Conservation (phyloP, 1,284 basidiomycete genomes). For the Trametes polyzona region DNA sequence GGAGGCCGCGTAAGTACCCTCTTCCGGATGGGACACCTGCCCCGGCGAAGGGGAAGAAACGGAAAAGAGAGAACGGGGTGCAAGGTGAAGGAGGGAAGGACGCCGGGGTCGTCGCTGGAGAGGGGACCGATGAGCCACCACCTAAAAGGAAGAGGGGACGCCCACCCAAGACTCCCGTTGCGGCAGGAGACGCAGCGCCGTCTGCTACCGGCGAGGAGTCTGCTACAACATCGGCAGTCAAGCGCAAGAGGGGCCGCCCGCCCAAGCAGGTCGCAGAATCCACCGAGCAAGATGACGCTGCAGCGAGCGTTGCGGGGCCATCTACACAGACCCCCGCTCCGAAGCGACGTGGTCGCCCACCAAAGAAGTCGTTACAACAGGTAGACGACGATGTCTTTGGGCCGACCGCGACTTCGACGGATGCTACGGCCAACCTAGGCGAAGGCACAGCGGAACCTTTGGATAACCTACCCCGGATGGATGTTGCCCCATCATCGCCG, state of each 20-base stretch:
- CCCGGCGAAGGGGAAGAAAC: conserved; percentile 27
- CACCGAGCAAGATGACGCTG: conserved; percentile 14
- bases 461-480: background rate
- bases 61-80: conserved; percentile 31
- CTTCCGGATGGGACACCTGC: conserved; percentile 10
- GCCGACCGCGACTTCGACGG: background rate
- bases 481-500: conserved; percentile 7
- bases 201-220: background rate
- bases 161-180: conserved; percentile 34
- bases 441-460: background rate
- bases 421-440: background rate
- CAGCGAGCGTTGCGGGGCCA: background rate
- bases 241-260: conserved; percentile 38
- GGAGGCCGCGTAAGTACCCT: conserved; percentile 30
- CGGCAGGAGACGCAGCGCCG: background rate
- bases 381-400: conserved; percentile 2
- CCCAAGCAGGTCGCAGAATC: conserved; percentile 34
- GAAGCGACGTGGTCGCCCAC: conserved; percentile 31
- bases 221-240: background rate
- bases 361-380: conserved; percentile 12
- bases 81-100: conserved; percentile 16
- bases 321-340: conserved; percentile 18
- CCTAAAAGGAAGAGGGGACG: conserved; percentile 43
- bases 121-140: conserved; percentile 33
- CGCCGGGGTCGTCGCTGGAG: conserved; percentile 8